These are phyloP conservation scores for Fusarium bactridioides DNA, from an alignment of 2,329 filamentous ascomycete genomes.

Conservation along the genomic window DNA sequence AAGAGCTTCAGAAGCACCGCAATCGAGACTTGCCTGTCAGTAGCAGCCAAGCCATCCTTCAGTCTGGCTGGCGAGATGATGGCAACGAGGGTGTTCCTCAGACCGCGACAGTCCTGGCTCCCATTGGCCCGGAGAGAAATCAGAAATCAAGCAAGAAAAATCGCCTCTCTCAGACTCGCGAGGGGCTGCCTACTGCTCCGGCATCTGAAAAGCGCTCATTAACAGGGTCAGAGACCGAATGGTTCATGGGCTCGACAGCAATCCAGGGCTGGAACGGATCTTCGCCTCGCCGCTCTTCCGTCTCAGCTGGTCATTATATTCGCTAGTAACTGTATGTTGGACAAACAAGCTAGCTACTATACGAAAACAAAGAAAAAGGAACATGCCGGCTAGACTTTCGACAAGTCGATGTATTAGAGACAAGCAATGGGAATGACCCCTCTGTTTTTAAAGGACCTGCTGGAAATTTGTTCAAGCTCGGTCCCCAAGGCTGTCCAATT, in stretches of 20 bases:
- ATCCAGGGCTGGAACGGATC: conserved; percentile 21
- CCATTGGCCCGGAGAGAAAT: conserved; percentile 26
- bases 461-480: not conserved
- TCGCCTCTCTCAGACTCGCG: conserved; percentile 19
- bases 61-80: conserved; percentile 23
- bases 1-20: conserved; percentile 49
- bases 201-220: conserved; percentile 43
- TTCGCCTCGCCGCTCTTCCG: conserved; percentile 16
- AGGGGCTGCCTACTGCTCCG: conserved; percentile 42
- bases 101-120: conserved; percentile 1
- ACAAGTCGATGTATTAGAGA: not conserved
- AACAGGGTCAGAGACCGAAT: conserved; percentile 40
- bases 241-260: conserved; percentile 10
- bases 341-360: not conserved
- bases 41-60: not conserved
- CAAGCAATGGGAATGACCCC: not conserved
- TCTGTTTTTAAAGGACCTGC: not conserved
- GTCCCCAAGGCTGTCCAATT: not conserved
- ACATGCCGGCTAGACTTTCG: not conserved
- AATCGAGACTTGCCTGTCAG: not conserved
- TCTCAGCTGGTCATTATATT: conserved; percentile 14
- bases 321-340: not conserved
- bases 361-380: conserved; percentile 2
- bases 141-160: conserved; percentile 1
- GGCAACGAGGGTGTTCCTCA: conserved; percentile 7